Evolutionary conservation across 2,329 filamentous ascomycete genomes (phyloP).

Genomic region (Xylariomycetidae sp.): DNA sequence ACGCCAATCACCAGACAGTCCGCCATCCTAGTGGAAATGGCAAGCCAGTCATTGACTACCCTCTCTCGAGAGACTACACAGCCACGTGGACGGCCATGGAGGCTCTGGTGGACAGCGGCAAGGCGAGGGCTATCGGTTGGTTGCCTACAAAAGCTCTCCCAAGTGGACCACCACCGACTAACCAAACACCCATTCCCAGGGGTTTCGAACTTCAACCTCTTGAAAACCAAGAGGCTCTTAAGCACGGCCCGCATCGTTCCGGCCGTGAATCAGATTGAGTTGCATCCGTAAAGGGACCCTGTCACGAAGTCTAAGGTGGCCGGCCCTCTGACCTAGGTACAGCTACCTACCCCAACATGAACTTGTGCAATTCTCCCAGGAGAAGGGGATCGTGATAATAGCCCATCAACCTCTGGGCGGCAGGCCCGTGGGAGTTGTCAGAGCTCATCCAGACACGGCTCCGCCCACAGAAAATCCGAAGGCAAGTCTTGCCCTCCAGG

Average conservation of each 20-base stretch:
- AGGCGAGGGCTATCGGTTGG: constrained; percentile 10
- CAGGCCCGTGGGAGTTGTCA: constrained; percentile 9
- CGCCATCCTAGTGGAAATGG: constrained; percentile 8
- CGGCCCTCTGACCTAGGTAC: too few relatives aligned
- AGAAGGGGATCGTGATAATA: constrained; percentile 8
- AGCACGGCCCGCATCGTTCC: constrained; percentile 6
- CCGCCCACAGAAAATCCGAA: constrained; percentile 9
- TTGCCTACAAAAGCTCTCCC: background rate
- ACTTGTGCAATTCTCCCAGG: constrained; percentile 7
- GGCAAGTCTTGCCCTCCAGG: constrained; percentile 4
- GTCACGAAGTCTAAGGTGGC: too few relatives aligned
- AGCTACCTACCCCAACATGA: constrained; percentile 12
- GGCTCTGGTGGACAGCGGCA: constrained; percentile 9
- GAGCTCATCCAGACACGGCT: constrained; percentile 5
- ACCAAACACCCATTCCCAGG: constrained; percentile 3
- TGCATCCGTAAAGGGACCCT: constrained; percentile 12
- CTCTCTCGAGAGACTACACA: constrained; percentile 6
- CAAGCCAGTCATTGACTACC: constrained; percentile 9
- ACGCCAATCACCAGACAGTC: constrained; percentile 7
- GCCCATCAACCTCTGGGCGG: constrained; percentile 11
- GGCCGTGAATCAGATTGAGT: constrained; percentile 11
- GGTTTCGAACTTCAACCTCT: constrained; percentile 10
- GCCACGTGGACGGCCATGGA: constrained; percentile 13
- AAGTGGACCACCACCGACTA: constrained; percentile 24
- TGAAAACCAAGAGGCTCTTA: constrained; percentile 5